Conservation (phyloP, 2,329 filamentous ascomycete genomes). For the Talaromyces sp. region DNA sequence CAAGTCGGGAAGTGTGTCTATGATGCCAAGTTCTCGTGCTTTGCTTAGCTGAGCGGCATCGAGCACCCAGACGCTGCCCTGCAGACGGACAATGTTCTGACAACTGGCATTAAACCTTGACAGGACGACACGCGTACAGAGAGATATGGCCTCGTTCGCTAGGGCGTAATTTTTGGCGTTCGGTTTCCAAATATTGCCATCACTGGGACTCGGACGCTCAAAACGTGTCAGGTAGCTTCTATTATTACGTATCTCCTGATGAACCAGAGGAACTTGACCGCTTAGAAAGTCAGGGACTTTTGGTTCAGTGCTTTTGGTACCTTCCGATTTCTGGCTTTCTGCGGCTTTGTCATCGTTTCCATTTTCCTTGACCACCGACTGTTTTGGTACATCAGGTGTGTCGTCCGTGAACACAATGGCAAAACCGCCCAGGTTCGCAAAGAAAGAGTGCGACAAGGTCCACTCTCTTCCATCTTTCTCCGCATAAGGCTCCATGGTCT, state of each 20-base stretch:
- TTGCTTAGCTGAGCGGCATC: background rate
- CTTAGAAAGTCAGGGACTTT: background rate
- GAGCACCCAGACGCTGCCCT: background rate
- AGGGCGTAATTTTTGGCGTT: background rate
- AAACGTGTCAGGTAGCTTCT: background rate
- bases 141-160: background rate
- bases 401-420: background rate
- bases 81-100: background rate
- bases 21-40: background rate
- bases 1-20: background rate
- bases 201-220: background rate
- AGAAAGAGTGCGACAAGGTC: background rate
- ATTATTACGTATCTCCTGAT: background rate
- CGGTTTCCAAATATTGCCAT: background rate
- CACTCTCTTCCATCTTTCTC: background rate
- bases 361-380: too few species aligned
- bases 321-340: too few species aligned
- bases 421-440: background rate
- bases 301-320: background rate
- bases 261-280: background rate
- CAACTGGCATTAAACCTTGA: too few species aligned
- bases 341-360: too few species aligned
- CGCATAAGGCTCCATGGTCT: background rate
- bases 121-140: too few species aligned
- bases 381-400: background rate